These are phyloP conservation scores for Pseudocercospora macadamiae DNA, from an alignment of 2,329 filamentous ascomycete genomes.

Conservation along the genomic window DNA sequence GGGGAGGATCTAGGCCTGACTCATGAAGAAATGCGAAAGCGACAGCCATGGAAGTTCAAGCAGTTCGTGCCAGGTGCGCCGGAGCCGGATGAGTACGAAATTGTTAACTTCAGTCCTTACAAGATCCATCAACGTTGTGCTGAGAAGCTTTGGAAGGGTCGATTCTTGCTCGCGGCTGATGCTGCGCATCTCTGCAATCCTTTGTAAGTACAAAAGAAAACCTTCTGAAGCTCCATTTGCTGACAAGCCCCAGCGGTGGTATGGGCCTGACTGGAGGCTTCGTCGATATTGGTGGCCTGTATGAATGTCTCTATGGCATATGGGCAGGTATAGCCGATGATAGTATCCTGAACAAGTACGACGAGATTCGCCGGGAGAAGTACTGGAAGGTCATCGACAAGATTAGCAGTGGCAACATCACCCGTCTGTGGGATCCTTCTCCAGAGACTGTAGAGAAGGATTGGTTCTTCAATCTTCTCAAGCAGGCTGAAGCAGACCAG, in stretches of 20 bases:
- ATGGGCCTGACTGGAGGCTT: slow-evolving; percentile 4
- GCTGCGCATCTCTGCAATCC: slow-evolving; percentile 43
- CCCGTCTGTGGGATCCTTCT: not conserved
- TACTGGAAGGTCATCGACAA: not conserved
- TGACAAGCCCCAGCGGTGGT: not conserved
- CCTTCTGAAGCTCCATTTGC: not conserved
- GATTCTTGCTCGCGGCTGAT: slow-evolving; percentile 43
- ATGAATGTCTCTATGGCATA: slow-evolving; percentile 2
- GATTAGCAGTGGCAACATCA: slow-evolving; percentile 2
- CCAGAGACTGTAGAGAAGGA: not conserved
- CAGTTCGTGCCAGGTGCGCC: slow-evolving; percentile 29
- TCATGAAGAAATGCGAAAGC: slow-evolving; percentile 27
- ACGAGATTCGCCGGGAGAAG: not conserved
- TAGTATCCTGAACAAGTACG: slow-evolving; percentile 1
- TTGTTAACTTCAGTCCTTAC: slow-evolving; percentile 45
- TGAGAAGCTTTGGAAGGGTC: slow-evolving; percentile 37
- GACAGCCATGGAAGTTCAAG: slow-evolving; percentile 33
- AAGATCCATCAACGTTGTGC: slow-evolving; percentile 46
- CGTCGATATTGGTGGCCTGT: not conserved
- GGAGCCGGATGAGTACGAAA: slow-evolving; percentile 35
- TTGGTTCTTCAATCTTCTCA: not conserved
- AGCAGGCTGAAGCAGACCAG: not conserved
- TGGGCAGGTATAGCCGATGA: not conserved
- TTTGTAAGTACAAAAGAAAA: slow-evolving; percentile 6
- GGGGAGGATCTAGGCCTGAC: slow-evolving; percentile 40